Conservation (phyloP, 768 basidiomycete genomes). For the Russula sp. region DNA sequence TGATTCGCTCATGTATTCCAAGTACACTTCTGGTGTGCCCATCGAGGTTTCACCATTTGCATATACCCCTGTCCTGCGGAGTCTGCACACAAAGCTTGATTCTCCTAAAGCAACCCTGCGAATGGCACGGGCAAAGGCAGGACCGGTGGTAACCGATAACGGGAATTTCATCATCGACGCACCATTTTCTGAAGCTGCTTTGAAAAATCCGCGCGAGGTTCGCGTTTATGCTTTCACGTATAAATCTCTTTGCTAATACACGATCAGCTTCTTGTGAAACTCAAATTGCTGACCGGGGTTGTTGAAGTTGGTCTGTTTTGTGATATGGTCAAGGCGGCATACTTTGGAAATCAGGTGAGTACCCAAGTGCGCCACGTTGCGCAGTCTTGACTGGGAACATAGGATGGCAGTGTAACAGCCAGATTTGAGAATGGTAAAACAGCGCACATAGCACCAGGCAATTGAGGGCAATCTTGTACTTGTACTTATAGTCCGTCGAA, state of each 20-base stretch:
- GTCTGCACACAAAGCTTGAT: slow-evolving; percentile 54
- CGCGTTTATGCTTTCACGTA: slow-evolving; percentile 45
- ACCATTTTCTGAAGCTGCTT: slow-evolving; percentile 69
- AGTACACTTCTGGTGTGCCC: slow-evolving; percentile 89
- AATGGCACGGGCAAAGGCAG: slow-evolving; percentile 93
- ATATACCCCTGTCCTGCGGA: slow-evolving; percentile 81
- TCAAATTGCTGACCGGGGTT: slow-evolving; percentile 95
- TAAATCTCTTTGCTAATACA: slow-evolving; percentile 1
- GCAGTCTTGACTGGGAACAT: slow-evolving; percentile 3
- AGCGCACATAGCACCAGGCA: slow-evolving; percentile 11
- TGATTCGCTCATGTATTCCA: slow-evolving; percentile 19
- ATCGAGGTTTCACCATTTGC: slow-evolving; percentile 98
- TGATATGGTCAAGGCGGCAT: slow-evolving; percentile 89
- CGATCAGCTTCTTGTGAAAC: slow-evolving; percentile 63
- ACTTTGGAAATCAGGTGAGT: slow-evolving; percentile 83
- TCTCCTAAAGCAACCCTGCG: slow-evolving; percentile 74
- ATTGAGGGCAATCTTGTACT: slow-evolving; percentile 1
- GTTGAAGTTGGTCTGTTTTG: slow-evolving; percentile 99
- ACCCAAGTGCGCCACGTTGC: neutral
- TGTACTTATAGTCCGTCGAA: slow-evolving; percentile 10
- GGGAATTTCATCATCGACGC: slow-evolving; percentile 98
- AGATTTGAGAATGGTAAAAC: slow-evolving; percentile 14
- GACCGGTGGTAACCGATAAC: slow-evolving; percentile 95
- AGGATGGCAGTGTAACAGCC: slow-evolving; percentile 24
- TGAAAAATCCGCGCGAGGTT: slow-evolving; percentile 53